Base-by-base conservation (phyloP, 768 basidiomycete species). In the Amanita inopinata region DNA sequence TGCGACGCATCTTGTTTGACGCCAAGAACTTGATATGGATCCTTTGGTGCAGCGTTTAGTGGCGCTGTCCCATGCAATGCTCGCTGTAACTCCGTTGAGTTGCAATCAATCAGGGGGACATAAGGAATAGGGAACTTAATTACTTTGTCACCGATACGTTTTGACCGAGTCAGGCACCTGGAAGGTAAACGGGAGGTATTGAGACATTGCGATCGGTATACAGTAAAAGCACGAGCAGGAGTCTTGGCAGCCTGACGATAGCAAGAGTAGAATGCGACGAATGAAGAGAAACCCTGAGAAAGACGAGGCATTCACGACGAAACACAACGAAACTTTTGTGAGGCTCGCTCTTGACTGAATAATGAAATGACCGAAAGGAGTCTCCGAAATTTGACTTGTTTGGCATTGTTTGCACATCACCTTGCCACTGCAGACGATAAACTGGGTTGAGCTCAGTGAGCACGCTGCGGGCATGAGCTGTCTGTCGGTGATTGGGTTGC, bases 1-100 rank as follows among this genome's bases (percentile, higher is more conserved):
- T 79, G 60, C 15, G 78, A 70, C 34, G 94, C 86, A 61, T 91
- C 89, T 52, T 78, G 79, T 53, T 72, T 73, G 5, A 98, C 83
- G 18, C 96, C 94, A 7, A 99, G 64, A n/a, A 89, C 82, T 22
- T 83, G 62, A 61, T 99, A 99, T 1, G 96, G 96, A 58, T 89
- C 82, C 61, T 86, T 93, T 12, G 73, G 58, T 5, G 75, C 65
- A 23, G 79, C 71, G 19, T 68, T 66, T 42, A 64, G 60, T 15
- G 73, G 62, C 17, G 68, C 54, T 18, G 89, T 79, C 5, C 80
- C 68, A 64, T 94, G 91, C 54, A 96, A 74, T 10, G 67, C 52
- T 51, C 89, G 84, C 88, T 92, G 40, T 15, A 48, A 49, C 14
- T 38, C 34, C 40, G 37, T 45, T 54, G 34, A 63, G 48, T 56